phyloP scores from a whole-genome alignment of 2,329 filamentous ascomycete genomes.

The Botryotinia convoluta region DNA sequence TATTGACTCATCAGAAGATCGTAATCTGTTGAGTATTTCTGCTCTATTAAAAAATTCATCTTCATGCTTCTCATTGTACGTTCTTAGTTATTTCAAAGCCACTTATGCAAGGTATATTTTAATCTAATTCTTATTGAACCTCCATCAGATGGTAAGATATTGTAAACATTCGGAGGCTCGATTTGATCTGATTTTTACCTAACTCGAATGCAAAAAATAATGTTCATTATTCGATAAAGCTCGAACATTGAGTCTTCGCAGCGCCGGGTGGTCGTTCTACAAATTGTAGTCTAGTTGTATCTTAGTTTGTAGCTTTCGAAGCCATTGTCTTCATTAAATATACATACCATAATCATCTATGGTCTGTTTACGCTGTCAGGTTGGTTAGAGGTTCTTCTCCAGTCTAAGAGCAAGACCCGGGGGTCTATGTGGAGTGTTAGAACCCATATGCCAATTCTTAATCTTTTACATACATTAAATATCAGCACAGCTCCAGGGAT shows the following conservation, averaged over 20 bases:
- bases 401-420: neutral
- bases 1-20: neutral
- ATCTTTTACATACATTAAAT: neutral
- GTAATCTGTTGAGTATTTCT: neutral
- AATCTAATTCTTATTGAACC: neutral
- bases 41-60: neutral
- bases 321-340: fast-evolving
- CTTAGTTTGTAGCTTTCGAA: neutral
- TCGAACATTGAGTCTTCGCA: neutral
- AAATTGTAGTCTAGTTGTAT: neutral
- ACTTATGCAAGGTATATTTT: neutral
- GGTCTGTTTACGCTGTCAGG: neutral
- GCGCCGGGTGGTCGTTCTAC: neutral
- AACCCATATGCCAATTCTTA: neutral
- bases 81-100: neutral
- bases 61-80: neutral
- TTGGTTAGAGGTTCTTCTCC: neutral
- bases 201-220: neutral
- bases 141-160: neutral
- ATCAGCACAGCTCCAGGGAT: neutral
- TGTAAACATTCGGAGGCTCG: neutral
- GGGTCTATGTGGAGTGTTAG: neutral
- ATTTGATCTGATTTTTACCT: neutral
- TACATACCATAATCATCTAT: neutral
- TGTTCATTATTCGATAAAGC: neutral